Evolutionary conservation across 225 moss, liverwort and hornwort genomes (phyloP).

Genomic region (Polytrichum formosum): DNA sequence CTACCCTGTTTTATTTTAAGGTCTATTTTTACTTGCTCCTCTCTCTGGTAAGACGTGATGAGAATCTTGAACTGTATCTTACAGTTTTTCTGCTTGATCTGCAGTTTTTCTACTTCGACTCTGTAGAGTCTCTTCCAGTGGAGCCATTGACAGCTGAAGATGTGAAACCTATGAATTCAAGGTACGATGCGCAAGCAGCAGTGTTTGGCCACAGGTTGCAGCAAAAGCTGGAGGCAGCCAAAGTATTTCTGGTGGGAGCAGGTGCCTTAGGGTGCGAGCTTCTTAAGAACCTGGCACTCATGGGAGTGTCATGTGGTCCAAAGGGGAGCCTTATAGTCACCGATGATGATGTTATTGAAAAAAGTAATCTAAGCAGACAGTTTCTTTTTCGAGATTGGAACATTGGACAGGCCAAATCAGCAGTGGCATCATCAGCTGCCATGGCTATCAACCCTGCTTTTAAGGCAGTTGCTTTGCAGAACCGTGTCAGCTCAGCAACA

Average conservation of each 20-base stretch:
- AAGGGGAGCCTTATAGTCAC: conserved; percentile 78
- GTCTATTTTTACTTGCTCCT: no score
- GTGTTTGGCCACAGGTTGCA: conserved; percentile 86
- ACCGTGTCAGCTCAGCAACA: conserved; percentile 78
- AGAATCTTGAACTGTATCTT: neutral
- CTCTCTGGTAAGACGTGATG: no score
- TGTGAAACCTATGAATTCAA: conserved; percentile 67
- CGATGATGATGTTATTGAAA: conserved; percentile 95
- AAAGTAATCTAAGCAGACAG: conserved; percentile 96
- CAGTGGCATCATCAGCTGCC: conserved; percentile 81
- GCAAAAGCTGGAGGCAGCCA: conserved; percentile 66
- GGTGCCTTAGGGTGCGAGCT: conserved; percentile 95
- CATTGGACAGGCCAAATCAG: conserved; percentile 95
- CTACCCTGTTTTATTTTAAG: no score
- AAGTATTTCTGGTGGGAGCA: conserved; percentile 80
- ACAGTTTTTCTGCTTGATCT: neutral
- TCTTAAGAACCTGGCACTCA: conserved; percentile 85
- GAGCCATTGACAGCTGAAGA: conserved; percentile 66
- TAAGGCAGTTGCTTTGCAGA: conserved; percentile 83
- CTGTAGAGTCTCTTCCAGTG: conserved; percentile 76
- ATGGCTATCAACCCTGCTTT: conserved; percentile 68
- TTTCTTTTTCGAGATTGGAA: conserved; percentile 98
- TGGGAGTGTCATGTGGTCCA: conserved; percentile 80
- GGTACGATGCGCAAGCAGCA: conserved; percentile 88
- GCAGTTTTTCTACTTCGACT: conserved; percentile 91